Base-by-base conservation (phyloP, 2,329 filamentous ascomycete species). In the Cercospora janseana region DNA sequence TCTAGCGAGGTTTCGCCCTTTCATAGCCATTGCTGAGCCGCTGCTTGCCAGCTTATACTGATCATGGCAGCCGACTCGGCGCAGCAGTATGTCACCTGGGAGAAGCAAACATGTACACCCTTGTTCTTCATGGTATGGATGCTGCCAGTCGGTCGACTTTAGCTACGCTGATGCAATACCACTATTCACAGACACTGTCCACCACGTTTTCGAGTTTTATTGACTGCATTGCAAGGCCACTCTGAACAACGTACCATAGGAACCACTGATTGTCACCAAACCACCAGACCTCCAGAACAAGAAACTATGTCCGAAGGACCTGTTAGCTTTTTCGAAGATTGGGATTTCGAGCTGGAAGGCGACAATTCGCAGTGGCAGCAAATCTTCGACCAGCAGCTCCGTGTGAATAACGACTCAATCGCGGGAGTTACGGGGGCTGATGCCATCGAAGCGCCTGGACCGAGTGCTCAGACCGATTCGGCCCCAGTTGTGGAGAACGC, bases 301-400 rank as follows among this genome's bases (percentile, higher is more conserved):
- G 16, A 26, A 21, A 21, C 6, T 4, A 47, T 47, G 44, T 38
- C 44, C 23, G 24, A 40, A 24, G 24, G 23, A 20, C 21, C 24
- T 26, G 29, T 37, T 24, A 37, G 24, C 24, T 47, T 13, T 34
- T 37, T 47, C 24, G 34, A 40, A 20, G 8, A 21, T 10, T 47
- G 31, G 44, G 26, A 37, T 18, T 27, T 35, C 32, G 34, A 47
- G 13, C 21, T n/a, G n/a, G n/a, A 26, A 12, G 34, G 24, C 16
- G 32, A 47, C 18, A 12, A 9, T 4, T 28, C 34, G 23, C 44
- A 47, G 44, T 47, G 44, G 32, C 32, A 47, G 26, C 32, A 31
- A 6, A 27, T 40, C 16, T 47, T 47, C 34, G 32, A 47, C 31
- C 16, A 40, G 10, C 44, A 47, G 18, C 20, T n/a, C 4, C 43